A percentile compares a stretch with the other conserved stretches of the same genome.
phyloP scores from a whole-genome alignment of 805 yeast species.

The Metschnikowia gruessii region DNA sequence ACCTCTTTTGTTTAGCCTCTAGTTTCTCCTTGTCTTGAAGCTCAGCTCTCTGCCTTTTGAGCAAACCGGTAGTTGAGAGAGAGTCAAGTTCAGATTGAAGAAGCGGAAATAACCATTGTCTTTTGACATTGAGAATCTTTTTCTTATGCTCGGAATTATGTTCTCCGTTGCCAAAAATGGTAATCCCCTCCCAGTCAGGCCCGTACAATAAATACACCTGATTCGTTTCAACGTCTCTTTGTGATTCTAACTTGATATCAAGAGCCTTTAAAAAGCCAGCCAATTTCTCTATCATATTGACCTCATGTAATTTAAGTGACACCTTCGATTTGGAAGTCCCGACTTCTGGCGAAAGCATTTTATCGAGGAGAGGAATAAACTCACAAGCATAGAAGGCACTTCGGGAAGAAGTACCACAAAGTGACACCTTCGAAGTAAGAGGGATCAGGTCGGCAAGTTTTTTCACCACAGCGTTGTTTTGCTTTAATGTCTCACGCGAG shows the following conservation, averaged over 20 bases:
- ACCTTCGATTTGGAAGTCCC: conserved; percentile 23
- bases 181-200: conserved; percentile 38
- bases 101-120: conserved; percentile 39
- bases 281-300: conserved; percentile 32
- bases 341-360: conserved; percentile 32
- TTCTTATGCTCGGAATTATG: conserved; percentile 11
- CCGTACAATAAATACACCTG: conserved; percentile 26
- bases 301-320: conserved; percentile 29
- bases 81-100: conserved; percentile 34
- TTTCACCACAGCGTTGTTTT: conserved; percentile 32
- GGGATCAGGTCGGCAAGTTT: conserved; percentile 31
- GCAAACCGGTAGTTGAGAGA: conserved; percentile 23
- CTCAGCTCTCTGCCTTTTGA: conserved; percentile 15
- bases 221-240: conserved; percentile 34
- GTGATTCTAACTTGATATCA: conserved; percentile 39
- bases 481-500: conserved; percentile 35
- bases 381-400: conserved; percentile 26
- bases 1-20: conserved; percentile 21
- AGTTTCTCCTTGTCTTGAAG: conserved; percentile 8
- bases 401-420: conserved; percentile 26
- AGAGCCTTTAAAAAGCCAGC: conserved; percentile 38
- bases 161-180: conserved; percentile 18
- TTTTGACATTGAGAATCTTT: conserved; percentile 27
- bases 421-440: conserved; percentile 24
- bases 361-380: conserved; percentile 34